These are phyloP conservation scores for Fagopyrum esculentum DNA, from an alignment of 148 eudicot genomes.

Conservation along the genomic window DNA sequence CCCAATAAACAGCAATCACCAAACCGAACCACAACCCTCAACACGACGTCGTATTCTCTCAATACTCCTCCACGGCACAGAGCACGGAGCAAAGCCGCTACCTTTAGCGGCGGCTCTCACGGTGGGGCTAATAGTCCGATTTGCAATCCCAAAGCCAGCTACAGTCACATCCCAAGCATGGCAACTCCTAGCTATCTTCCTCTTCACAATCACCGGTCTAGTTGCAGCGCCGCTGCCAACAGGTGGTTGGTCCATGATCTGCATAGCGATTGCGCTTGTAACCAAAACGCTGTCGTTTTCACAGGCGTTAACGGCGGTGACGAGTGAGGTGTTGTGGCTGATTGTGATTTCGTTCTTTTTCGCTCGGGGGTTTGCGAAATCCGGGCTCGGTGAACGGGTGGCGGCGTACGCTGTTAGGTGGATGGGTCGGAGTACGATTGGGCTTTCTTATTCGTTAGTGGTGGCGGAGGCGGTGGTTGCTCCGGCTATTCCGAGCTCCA, in stretches of 20 bases:
- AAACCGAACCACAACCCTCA: background rate
- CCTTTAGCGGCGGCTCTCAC: slow-evolving; percentile 42
- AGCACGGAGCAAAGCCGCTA: slow-evolving; percentile 40
- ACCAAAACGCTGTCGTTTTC: slow-evolving; percentile 59
- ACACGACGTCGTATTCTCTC: slow-evolving; percentile 9
- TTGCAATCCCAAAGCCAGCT: slow-evolving; percentile 56
- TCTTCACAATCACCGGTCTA: slow-evolving; percentile 62
- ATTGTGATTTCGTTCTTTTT: slow-evolving; percentile 87
- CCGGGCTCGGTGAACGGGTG: slow-evolving; percentile 74
- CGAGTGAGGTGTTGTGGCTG: slow-evolving; percentile 77
- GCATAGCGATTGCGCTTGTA: slow-evolving; percentile 39
- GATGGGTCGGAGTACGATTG: slow-evolving; percentile 69
- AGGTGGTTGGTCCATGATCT: slow-evolving; percentile 78
- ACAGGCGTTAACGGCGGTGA: slow-evolving; percentile 55
- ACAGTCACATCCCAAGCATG: slow-evolving; percentile 52
- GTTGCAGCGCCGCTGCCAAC: slow-evolving; percentile 61
- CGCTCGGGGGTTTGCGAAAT: slow-evolving; percentile 79
- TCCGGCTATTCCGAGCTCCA: slow-evolving; percentile 86
- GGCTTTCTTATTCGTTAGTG: slow-evolving; percentile 76
- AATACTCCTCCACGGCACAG: background rate
- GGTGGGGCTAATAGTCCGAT: slow-evolving; percentile 44
- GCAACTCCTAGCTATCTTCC: slow-evolving; percentile 65
- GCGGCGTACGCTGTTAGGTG: slow-evolving; percentile 68
- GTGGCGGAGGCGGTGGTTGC: slow-evolving; percentile 63
- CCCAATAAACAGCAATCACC: background rate